Conservation (phyloP, 2,329 filamentous ascomycete genomes). For the Alternaria sp. region DNA sequence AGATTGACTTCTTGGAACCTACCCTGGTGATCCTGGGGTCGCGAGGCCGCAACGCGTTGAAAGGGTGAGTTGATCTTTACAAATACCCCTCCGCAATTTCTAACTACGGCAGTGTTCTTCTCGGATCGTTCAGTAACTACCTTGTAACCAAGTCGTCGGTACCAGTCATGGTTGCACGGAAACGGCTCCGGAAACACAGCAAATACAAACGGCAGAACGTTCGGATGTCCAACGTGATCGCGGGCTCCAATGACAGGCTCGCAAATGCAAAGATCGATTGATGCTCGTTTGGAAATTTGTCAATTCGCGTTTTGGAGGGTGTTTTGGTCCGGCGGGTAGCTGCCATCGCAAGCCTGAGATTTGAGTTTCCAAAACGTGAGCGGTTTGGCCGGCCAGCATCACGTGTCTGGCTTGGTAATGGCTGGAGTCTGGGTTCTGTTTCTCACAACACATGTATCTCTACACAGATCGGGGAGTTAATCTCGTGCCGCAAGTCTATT, state of each 20-base stretch:
- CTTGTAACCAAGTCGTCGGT: slow-evolving; percentile 95
- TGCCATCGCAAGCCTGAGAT: slow-evolving; percentile 12
- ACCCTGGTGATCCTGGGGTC: slow-evolving; percentile 94
- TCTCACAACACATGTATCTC: slow-evolving; percentile 14
- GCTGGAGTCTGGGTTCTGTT: slow-evolving; percentile 29
- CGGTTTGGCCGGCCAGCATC: slow-evolving; percentile 35
- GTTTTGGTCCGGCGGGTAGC: slow-evolving; percentile 13
- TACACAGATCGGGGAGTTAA: slow-evolving; percentile 16
- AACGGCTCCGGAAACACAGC: slow-evolving; percentile 84
- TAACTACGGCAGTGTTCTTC: slow-evolving; percentile 71
- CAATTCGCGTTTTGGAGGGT: slow-evolving; percentile 33
- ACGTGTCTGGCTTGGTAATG: slow-evolving; percentile 27
- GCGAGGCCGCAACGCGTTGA: slow-evolving; percentile 86
- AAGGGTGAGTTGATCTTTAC: slow-evolving; percentile 70
- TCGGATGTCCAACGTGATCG: slow-evolving; percentile 81
- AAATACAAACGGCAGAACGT: slow-evolving; percentile 76
- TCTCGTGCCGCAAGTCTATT: slow-evolving; percentile 20
- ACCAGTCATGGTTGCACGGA: slow-evolving; percentile 96
- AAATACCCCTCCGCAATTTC: slow-evolving; percentile 19
- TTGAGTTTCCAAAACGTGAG: slow-evolving; percentile 39
- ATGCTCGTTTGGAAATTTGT: slow-evolving; percentile 41
- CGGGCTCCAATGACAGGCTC: slow-evolving; percentile 70
- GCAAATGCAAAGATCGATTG: slow-evolving; percentile 78
- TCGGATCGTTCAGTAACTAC: slow-evolving; percentile 97
- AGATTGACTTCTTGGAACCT: slow-evolving; percentile 88